Percentiles rank a stretch among this genome's conserved stretches.
phyloP scores from a whole-genome alignment of 148 eudicot species.

The Rhododendron molle region DNA sequence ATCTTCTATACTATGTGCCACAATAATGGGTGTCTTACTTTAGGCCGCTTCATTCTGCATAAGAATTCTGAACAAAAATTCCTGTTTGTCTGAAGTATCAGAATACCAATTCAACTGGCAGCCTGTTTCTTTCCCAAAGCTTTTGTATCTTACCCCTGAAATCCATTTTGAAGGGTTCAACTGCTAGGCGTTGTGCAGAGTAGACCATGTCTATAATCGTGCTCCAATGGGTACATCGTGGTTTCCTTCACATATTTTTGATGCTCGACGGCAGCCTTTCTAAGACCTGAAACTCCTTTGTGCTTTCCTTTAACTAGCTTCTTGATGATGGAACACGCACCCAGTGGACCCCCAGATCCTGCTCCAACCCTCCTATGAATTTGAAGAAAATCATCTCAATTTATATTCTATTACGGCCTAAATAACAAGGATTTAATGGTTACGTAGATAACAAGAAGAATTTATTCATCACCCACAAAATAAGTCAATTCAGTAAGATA shows the following conservation, averaged over 20 bases:
- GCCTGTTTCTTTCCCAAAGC: neutral
- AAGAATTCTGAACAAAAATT: neutral
- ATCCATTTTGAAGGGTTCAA: slow-evolving; percentile 13
- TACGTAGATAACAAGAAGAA: neutral
- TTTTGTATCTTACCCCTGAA: neutral
- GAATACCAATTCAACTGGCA: neutral
- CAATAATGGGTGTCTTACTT: neutral
- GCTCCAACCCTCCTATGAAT: slow-evolving; percentile 77
- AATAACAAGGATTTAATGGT: neutral
- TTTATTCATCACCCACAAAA: neutral
- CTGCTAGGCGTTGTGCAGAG: slow-evolving; percentile 64
- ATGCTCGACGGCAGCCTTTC: slow-evolving; percentile 66
- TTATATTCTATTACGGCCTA: neutral
- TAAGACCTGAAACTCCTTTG: slow-evolving; percentile 20
- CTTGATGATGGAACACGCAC: slow-evolving; percentile 54
- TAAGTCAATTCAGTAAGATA: neutral
- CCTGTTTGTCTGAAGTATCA: neutral
- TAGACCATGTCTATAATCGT: slow-evolving; percentile 64
- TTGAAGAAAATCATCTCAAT: neutral
- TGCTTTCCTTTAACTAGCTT: slow-evolving; percentile 37
- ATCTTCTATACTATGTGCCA: neutral
- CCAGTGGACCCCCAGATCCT: slow-evolving; percentile 63
- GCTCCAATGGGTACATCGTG: slow-evolving; percentile 89
- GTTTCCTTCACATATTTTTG: slow-evolving; percentile 61
- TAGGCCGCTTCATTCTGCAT: neutral